These are phyloP conservation scores for Wallacemonas sp. DNA, from an alignment of 208 protist species.

Conservation along the genomic window DNA sequence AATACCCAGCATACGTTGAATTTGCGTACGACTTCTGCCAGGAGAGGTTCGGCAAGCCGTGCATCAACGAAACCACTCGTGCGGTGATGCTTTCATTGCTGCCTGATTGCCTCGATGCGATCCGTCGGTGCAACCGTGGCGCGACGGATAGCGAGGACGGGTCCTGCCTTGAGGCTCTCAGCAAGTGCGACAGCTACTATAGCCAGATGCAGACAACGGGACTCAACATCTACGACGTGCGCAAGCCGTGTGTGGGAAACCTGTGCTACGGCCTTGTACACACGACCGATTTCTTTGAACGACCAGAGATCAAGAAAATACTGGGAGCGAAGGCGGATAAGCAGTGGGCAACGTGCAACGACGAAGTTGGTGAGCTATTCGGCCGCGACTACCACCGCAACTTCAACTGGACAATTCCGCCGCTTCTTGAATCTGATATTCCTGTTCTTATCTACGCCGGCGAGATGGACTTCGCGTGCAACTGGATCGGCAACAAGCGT, in stretches of 20 bases:
- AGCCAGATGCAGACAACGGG: conserved; percentile 18
- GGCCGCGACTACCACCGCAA: conserved; percentile 55
- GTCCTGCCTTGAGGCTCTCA: conserved; percentile 33
- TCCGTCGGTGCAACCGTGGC: conserved; percentile 29
- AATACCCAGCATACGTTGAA: conserved; percentile 60
- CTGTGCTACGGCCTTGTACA: conserved; percentile 87
- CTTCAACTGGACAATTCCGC: conserved; percentile 61
- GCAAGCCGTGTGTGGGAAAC: conserved; percentile 41
- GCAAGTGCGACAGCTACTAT: conserved; percentile 53
- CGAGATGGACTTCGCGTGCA: conserved; percentile 92
- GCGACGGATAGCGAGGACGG: background rate
- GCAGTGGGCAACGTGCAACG: conserved; percentile 70
- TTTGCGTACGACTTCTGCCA: conserved; percentile 67
- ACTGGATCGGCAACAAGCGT: conserved; percentile 89
- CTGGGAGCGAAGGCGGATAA: conserved; percentile 46
- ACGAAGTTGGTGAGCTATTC: conserved; percentile 44
- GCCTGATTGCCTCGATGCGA: conserved; percentile 43
- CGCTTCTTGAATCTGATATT: conserved; percentile 56
- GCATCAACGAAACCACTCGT: conserved; percentile 36
- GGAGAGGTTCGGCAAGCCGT: conserved; percentile 35
- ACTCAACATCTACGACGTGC: conserved; percentile 87
- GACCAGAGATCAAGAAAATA: conserved; percentile 26
- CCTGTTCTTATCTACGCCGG: conserved; percentile 90
- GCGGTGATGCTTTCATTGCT: conserved; percentile 38
- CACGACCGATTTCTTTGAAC: conserved; percentile 47